A percentile compares a stretch with the other conserved stretches of the same genome.
phyloP scores from a whole-genome alignment of 2,329 filamentous ascomycete genomes.

The Penicillium paneum region DNA sequence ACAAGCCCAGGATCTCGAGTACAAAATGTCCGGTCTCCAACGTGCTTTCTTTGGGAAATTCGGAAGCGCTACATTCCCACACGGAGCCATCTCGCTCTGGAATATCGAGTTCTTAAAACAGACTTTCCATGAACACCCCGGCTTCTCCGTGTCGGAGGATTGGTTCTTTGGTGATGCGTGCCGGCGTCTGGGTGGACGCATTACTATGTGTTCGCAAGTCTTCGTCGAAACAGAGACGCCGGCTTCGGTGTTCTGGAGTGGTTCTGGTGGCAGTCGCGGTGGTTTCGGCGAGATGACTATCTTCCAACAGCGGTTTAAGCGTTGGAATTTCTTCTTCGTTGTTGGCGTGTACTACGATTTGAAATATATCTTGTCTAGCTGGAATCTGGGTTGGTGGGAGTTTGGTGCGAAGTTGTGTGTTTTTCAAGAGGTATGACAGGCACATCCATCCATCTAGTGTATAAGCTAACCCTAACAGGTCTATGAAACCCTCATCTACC shows the following conservation, averaged over 20 bases:
- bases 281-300: slow-evolving; percentile 55
- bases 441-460: neutral
- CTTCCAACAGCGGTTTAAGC: slow-evolving; percentile 50
- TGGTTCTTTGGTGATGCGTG: slow-evolving; percentile 54
- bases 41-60: slow-evolving; percentile 45
- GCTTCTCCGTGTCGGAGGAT: slow-evolving; percentile 51
- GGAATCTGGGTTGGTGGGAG: slow-evolving; percentile 51
- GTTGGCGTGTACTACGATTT: slow-evolving; percentile 50
- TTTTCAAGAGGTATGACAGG: slow-evolving; percentile 41
- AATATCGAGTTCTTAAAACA: slow-evolving; percentile 47
- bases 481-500: slow-evolving; percentile 48
- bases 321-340: slow-evolving; percentile 55
- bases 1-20: slow-evolving; percentile 53
- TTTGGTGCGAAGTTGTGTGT: slow-evolving; percentile 52
- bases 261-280: slow-evolving; percentile 39
- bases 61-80: slow-evolving; percentile 51
- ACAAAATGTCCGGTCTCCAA: slow-evolving; percentile 50
- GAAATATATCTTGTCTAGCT: slow-evolving; percentile 46
- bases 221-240: slow-evolving; percentile 54
- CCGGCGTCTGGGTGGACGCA: slow-evolving; percentile 45
- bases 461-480: slow-evolving; percentile 24
- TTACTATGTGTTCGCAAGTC: slow-evolving; percentile 49
- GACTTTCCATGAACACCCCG: slow-evolving; percentile 50
- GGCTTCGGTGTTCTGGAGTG: slow-evolving; percentile 42
- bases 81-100: slow-evolving; percentile 52